These are phyloP conservation scores for Eimeria tenella DNA, from an alignment of 169 alveolate genomes.

Conservation along the genomic window DNA sequence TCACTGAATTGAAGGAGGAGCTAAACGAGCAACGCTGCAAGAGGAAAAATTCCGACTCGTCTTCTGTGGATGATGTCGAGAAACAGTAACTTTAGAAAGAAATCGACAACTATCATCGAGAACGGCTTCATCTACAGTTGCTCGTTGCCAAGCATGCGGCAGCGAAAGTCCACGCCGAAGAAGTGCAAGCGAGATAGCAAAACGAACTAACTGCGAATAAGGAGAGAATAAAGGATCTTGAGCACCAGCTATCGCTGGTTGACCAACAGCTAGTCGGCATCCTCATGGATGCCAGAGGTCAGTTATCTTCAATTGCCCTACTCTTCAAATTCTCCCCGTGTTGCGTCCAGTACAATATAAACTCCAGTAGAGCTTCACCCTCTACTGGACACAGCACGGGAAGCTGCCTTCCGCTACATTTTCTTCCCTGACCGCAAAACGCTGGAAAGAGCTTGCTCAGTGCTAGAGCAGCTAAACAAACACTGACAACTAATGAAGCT, in stretches of 20 bases:
- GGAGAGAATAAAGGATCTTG: constrained; percentile 48
- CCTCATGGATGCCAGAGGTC: constrained; percentile 14
- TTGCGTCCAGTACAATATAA: too few relatives aligned
- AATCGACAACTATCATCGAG: constrained; percentile 14
- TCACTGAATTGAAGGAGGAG: constrained; percentile 29
- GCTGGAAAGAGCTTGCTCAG: too few relatives aligned
- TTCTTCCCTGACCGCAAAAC: too few relatives aligned
- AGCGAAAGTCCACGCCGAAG: constrained; percentile 55
- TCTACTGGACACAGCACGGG: too few relatives aligned
- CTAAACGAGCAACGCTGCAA: not conserved
- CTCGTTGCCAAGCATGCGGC: constrained; percentile 54
- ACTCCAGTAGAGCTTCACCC: too few relatives aligned
- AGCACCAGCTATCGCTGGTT: constrained; percentile 52
- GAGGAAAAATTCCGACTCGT: not conserved
- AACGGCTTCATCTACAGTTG: constrained; percentile 52
- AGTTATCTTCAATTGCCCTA: too few relatives aligned
- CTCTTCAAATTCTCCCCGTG: too few relatives aligned
- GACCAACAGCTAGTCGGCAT: constrained; percentile 54
- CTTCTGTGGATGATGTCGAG: not conserved
- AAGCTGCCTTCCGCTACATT: too few relatives aligned
- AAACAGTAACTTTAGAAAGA: constrained; percentile 17
- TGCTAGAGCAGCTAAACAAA: too few relatives aligned
- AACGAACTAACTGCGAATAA: constrained; percentile 53
- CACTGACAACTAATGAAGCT: too few relatives aligned
- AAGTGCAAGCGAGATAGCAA: constrained; percentile 40